Evolutionary conservation across 768 basidiomycete genomes (phyloP).

Genomic region (Hygrophorus pudorinus): DNA sequence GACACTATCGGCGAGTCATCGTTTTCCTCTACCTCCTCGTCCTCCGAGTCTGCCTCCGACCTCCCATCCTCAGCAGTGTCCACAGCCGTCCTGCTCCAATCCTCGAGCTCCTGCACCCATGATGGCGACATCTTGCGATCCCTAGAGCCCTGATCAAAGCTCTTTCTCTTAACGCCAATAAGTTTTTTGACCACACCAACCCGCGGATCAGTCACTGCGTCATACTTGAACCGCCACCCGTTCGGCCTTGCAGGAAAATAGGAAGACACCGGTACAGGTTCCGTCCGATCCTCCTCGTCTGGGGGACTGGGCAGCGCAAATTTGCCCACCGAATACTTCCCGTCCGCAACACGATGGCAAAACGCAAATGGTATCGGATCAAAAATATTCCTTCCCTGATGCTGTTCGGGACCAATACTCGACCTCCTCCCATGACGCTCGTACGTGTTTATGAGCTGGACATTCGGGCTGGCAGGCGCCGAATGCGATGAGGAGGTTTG

Average conservation of each 20-base stretch:
- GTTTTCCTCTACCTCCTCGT: slow-evolving; percentile 26
- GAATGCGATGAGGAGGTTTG: slow-evolving; percentile 37
- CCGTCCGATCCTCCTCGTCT: slow-evolving; percentile 33
- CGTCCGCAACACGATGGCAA: slow-evolving; percentile 53
- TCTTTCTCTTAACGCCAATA: slow-evolving; percentile 62
- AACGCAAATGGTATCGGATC: slow-evolving; percentile 69
- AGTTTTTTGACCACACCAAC: slow-evolving; percentile 59
- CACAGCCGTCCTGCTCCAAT: slow-evolving; percentile 33
- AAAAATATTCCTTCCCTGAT: slow-evolving; percentile 31
- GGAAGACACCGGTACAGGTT: slow-evolving; percentile 14
- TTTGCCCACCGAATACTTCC: slow-evolving; percentile 69
- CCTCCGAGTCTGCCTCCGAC: slow-evolving; percentile 28
- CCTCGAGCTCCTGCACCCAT: slow-evolving; percentile 38
- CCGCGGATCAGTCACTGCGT: slow-evolving; percentile 59
- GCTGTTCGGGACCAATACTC: slow-evolving; percentile 3
- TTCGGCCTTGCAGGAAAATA: slow-evolving; percentile 11
- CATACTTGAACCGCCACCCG: slow-evolving; percentile 46
- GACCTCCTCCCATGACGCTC: not conserved
- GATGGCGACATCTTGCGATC: slow-evolving; percentile 25
- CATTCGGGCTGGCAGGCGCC: slow-evolving; percentile 42
- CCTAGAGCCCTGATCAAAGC: slow-evolving; percentile 25
- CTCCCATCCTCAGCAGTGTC: slow-evolving; percentile 23
- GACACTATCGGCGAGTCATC: slow-evolving; percentile 28
- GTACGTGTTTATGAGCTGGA: slow-evolving; percentile 25
- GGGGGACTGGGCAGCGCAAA: slow-evolving; percentile 61